Base-by-base conservation (phyloP, 1,139 yeast species). In the Ogataea hybrid region DNA sequence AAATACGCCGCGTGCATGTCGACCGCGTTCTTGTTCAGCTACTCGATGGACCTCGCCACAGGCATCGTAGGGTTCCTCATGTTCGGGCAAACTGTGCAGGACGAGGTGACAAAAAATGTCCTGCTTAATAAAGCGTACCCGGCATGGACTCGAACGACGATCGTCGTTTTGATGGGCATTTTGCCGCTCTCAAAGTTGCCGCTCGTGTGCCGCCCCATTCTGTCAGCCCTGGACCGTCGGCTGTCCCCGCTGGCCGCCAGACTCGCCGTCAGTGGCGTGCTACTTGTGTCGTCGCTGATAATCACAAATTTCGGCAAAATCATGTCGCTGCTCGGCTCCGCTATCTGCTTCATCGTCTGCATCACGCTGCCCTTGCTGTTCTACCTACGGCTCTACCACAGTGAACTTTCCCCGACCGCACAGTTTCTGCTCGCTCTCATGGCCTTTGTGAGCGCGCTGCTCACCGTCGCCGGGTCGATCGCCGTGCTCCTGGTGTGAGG, bases 101-200 rank as follows among this genome's bases (percentile, higher is more conserved):
- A 87, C 56, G 97, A 90, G 62, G 77, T 90, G 50, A 88, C 97
- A 5, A 85, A 81, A 57, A 85, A 81, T 58, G 71, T 90, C 20
- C 64, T 90, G 39, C 59, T 73, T 20, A 82, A 88, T 1, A 64
- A 73, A 6, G 95, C 95, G 0, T 88, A 86, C 56, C 96, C 97
- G 0, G 46, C 58, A 2, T 78, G 81, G 71, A 69, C 84, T 8
- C 77, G 81, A 44, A 77, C 79, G 3, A 55, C 80, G 28, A 73
- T 90, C 40, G 84, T 92, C 41, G 73, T 75, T 0, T 67, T 87
- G 36, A 84, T 89, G 69, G 86, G 95, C 28, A 56, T 89, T 30
- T 79, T 90, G 21, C 97, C 97, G 1, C 63, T 89, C 32, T 89
- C 96, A 1, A 90, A 90, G 58, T 79, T 92, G 1, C 96, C 97